Evolutionary conservation across 768 basidiomycete species (phyloP).

Genomic region (Agaricus blazei): DNA sequence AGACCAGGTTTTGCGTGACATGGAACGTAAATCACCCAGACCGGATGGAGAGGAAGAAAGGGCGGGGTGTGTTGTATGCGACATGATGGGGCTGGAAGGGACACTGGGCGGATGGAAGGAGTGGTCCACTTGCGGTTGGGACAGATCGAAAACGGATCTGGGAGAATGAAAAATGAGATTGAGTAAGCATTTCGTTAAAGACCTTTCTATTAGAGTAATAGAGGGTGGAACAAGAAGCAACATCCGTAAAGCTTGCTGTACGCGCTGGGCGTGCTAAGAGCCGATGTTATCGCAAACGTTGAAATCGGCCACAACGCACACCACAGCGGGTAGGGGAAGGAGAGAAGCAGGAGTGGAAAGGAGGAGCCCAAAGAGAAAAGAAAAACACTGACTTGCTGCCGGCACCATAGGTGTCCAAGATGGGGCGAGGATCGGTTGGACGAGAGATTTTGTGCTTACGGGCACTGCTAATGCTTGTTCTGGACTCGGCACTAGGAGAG

Average conservation of each 20-base stretch:
- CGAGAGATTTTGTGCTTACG: conserved; percentile 80
- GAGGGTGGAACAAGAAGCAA: neutral
- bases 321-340: conserved; percentile 24
- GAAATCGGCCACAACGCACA: conserved; percentile 44
- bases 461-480: conserved; percentile 35
- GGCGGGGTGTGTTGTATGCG: conserved; percentile 10
- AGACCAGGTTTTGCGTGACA: conserved; percentile 74
- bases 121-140: conserved; percentile 41
- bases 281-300: conserved; percentile 21
- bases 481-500: conserved; percentile 36
- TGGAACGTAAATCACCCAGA: conserved; percentile 62
- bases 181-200: too few relatives aligned
- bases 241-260: neutral
- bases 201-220: too few relatives aligned
- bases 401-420: conserved; percentile 51
- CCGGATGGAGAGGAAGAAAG: conserved; percentile 17
- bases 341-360: too few relatives aligned
- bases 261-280: neutral
- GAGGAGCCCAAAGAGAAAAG: too few relatives aligned
- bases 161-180: neutral
- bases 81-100: conserved; percentile 30
- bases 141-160: conserved; percentile 67
- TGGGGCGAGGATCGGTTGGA: conserved; percentile 78
- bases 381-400: too few relatives aligned
- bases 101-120: conserved; percentile 29